These are phyloP conservation scores for Phytopythium sindhum DNA, from an alignment of 352 stramenopile genomes.

Conservation along the genomic window DNA sequence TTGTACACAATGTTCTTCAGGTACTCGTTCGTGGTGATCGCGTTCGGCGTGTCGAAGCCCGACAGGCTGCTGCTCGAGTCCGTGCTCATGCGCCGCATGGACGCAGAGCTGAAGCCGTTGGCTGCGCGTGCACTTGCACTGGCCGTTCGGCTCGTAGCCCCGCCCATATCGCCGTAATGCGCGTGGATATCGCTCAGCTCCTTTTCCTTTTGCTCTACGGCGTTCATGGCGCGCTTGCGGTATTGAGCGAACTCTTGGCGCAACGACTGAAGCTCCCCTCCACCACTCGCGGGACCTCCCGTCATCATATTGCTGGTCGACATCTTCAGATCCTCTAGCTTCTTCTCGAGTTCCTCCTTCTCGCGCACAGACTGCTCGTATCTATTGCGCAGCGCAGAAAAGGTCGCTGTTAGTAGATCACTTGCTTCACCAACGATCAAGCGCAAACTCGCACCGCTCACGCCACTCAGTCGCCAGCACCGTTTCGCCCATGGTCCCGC, in stretches of 20 bases:
- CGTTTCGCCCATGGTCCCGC: slow-evolving; percentile 82
- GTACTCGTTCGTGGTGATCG: slow-evolving; percentile 86
- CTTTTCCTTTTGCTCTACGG: slow-evolving; percentile 81
- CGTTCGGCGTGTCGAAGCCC: slow-evolving; percentile 75
- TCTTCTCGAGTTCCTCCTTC: slow-evolving; percentile 75
- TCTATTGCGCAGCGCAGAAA: slow-evolving; percentile 14
- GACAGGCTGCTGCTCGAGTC: slow-evolving; percentile 77
- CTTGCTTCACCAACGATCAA: background rate
- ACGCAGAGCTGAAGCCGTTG: slow-evolving; percentile 18
- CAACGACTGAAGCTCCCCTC: slow-evolving; percentile 61
- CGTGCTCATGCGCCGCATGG: slow-evolving; percentile 69
- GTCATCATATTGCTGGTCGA: slow-evolving; percentile 31
- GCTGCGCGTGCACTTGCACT: slow-evolving; percentile 15
- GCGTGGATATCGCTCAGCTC: slow-evolving; percentile 68
- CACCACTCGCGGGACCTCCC: slow-evolving; percentile 18
- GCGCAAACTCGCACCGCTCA: slow-evolving; percentile 36
- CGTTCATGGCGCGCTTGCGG: slow-evolving; percentile 69
- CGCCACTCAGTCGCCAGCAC: slow-evolving; percentile 83
- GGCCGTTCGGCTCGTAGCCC: slow-evolving; percentile 29
- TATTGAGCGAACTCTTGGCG: slow-evolving; percentile 81
- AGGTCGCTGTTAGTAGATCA: background rate
- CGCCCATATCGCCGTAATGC: slow-evolving; percentile 48
- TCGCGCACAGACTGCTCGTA: slow-evolving; percentile 75
- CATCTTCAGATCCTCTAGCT: slow-evolving; percentile 61
- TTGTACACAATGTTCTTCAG: slow-evolving; percentile 91